Percentiles rank a stretch among this genome's conserved stretches.
These are phyloP conservation scores for Exutisphaerella laricina DNA, from an alignment of 2,329 filamentous ascomycete species.

Conservation along the genomic window DNA sequence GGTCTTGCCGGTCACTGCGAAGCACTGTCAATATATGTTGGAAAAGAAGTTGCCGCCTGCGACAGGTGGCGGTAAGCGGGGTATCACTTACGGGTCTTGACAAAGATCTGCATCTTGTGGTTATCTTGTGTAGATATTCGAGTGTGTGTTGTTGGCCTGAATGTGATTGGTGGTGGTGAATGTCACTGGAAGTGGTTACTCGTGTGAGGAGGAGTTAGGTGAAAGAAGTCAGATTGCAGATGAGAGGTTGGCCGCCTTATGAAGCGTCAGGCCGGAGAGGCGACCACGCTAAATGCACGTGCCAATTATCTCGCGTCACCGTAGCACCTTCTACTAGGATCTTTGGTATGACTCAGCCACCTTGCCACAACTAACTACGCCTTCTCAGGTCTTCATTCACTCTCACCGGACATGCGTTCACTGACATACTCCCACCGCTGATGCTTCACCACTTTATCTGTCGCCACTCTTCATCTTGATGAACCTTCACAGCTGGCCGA, in stretches of 20 bases:
- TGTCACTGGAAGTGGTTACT: slow-evolving; percentile 9
- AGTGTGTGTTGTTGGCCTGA: slow-evolving; percentile 11
- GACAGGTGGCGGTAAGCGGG: slow-evolving; percentile 25
- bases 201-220: slow-evolving; percentile 7
- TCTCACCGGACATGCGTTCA: not conserved
- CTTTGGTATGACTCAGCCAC: not conserved
- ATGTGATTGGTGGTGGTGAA: slow-evolving; percentile 4
- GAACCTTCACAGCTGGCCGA: too few species aligned
- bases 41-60: slow-evolving; percentile 6
- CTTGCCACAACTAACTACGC: not conserved
- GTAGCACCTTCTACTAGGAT: not conserved
- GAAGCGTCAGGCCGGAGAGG: slow-evolving; percentile 4
- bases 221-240: slow-evolving; percentile 8
- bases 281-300: not conserved
- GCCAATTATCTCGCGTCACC: not conserved
- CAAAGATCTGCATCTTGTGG: slow-evolving; percentile 99
- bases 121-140: slow-evolving; percentile 24
- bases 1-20: slow-evolving; percentile 80
- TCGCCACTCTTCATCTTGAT: too few species aligned
- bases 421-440: not conserved
- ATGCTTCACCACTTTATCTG: not conserved
- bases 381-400: not conserved
- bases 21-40: slow-evolving; percentile 32
- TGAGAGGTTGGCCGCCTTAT: slow-evolving; percentile 1
- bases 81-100: slow-evolving; percentile 77